Conservation (phyloP, 176 grass and related monocot genomes). For the Bolboschoenus planiculmis region DNA sequence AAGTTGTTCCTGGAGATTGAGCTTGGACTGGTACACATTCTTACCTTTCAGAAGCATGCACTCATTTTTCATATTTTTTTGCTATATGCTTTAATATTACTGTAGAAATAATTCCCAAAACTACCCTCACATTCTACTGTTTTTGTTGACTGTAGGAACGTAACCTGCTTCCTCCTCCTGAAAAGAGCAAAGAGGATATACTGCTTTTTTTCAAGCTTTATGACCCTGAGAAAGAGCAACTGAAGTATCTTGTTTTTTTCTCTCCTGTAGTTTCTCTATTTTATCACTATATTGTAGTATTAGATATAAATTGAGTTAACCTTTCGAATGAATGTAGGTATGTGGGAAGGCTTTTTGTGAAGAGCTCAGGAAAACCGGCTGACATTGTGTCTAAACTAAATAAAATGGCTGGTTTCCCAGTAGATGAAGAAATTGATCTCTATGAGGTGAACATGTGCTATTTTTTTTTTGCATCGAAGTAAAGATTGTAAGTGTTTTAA, state of each 20-base stretch:
- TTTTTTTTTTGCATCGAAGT: conserved; percentile 8
- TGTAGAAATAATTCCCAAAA: conserved; percentile 23
- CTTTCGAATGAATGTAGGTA: conserved; percentile 48
- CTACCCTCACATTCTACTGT: not conserved
- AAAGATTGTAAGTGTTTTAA: not conserved
- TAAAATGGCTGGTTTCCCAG: conserved; percentile 79
- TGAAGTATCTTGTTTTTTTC: conserved; percentile 42
- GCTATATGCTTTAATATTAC: not conserved
- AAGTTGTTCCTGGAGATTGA: conserved; percentile 89
- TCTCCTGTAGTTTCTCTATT: conserved; percentile 10
- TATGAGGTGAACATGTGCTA: conserved; percentile 65
- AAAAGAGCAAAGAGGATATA: conserved; percentile 85
- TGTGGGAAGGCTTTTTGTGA: conserved; percentile 90
- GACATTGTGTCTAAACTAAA: conserved; percentile 79
- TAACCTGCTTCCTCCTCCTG: conserved; percentile 55
- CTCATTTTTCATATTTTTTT: not conserved
- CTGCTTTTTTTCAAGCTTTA: conserved; percentile 99
- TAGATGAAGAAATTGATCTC: conserved; percentile 86
- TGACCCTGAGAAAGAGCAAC: conserved; percentile 90
- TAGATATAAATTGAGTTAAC: conserved; percentile 14
- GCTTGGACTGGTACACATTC: conserved; percentile 49
- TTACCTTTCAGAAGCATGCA: not conserved
- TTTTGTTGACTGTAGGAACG: conserved; percentile 42
- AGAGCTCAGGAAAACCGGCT: conserved; percentile 63
- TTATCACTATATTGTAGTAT: not conserved